Percentiles rank a stretch among this genome's conserved stretches.
Conservation (phyloP, 441 rosid genomes). For the Pelargonium citronellum region DNA sequence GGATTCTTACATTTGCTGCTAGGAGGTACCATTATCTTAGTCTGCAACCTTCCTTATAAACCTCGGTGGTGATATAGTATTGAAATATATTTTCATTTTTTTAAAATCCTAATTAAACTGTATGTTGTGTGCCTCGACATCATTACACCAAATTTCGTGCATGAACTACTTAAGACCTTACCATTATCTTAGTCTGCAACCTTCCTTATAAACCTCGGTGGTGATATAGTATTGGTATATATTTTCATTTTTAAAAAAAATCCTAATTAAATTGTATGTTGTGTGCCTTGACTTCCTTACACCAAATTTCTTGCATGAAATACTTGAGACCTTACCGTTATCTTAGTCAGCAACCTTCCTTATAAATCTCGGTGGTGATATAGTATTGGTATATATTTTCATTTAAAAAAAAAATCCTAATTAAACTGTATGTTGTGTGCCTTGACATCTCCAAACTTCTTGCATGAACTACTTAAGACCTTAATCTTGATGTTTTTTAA, state of each 20-base stretch:
- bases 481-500: not conserved
- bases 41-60: not conserved
- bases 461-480: slow-evolving; percentile 1
- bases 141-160: slow-evolving; percentile 3
- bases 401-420: not conserved
- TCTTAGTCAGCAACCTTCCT: not conserved
- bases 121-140: not conserved
- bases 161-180: slow-evolving; percentile 19
- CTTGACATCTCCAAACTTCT: slow-evolving; percentile 1
- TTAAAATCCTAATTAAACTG: not conserved
- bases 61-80: not conserved
- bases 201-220: not conserved
- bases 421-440: not conserved
- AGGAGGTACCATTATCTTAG: slow-evolving; percentile 48
- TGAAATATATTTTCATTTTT: not conserved
- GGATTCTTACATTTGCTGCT: slow-evolving; percentile 96
- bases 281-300: not conserved
- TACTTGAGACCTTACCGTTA: slow-evolving; percentile 28
- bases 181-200: slow-evolving; percentile 8
- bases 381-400: not conserved
- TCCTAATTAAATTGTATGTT: not conserved
- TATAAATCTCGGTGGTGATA: not conserved
- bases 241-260: not conserved
- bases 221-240: not conserved
- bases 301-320: not conserved